Base-by-base conservation (phyloP, 1,284 basidiomycete genomes). In the Volvariella surrecta region DNA sequence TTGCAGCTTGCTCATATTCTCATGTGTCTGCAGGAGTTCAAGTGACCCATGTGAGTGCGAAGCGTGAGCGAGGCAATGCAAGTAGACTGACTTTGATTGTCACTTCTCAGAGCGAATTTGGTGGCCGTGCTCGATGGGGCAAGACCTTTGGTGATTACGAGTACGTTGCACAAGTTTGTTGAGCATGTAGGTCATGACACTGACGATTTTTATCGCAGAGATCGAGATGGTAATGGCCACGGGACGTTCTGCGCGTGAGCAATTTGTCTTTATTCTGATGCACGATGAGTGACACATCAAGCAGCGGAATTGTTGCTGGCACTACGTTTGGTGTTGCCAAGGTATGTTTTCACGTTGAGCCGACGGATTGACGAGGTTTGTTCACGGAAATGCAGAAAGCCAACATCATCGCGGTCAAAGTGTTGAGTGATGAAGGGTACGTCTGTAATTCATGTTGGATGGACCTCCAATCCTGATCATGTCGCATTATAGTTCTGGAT, bases 301-400 rank as follows among this genome's bases (percentile, higher is more conserved):
- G 17, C 39, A 61, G 58, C 11, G 71, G 73, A 32, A 61, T 53
- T 31, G 56, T 54, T 43, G 83, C 68, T 19, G 78, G 76, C 13
- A 58, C 59, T 48, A 54, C 74, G 51, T 85, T 77, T 57, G 84
- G 84, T 60, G 80, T 86, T 31, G 82, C 82, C 47, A 87, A 85
- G 66, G 37, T 30, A 16, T 8, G 6, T 6, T 15, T 6, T 17
- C 34, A 19, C 15, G 6, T 7, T 15, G 6, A 35, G 18, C 8
- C 8, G 18, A 7, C 34, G 15, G 4, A 15, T 6, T 15, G 34
- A 6, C 34, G 30, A 43, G 19, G 22, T 16, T 9, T 17, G 7
- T 42, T 20, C 10, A n/a, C n/a, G n/a, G n/a, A n/a, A n/a, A n/a
- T n/a, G n/a, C 15, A 41, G 40, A 40, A 49, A 55, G 52, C 57